Evolutionary conservation across 2,329 filamentous ascomycete species (phyloP).

Genomic region (Orbilia javanica): DNA sequence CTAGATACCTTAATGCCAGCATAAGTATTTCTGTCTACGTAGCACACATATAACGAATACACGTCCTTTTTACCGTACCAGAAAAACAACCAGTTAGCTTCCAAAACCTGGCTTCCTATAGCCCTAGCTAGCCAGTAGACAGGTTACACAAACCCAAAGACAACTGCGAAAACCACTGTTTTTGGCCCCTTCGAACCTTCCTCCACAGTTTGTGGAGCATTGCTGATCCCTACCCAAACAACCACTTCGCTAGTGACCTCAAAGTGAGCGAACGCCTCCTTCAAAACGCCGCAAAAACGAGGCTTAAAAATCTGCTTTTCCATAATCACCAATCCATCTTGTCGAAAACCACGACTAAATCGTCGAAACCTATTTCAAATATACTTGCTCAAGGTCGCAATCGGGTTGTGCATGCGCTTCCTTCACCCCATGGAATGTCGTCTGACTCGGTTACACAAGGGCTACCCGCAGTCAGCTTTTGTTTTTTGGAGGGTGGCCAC

Average conservation of each 20-base stretch:
- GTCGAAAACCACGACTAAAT: not conserved
- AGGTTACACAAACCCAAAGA: not conserved
- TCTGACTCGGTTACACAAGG: conserved; percentile 55
- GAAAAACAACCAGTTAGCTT: too few species aligned
- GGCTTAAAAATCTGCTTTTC: conserved; percentile 55
- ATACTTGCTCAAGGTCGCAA: conserved; percentile 33
- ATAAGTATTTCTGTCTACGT: too few species aligned
- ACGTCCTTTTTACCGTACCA: too few species aligned
- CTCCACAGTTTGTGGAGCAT: conserved; percentile 21
- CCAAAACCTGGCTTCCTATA: not conserved
- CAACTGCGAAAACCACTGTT: not conserved
- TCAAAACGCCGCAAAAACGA: conserved; percentile 52
- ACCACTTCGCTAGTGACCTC: conserved; percentile 16
- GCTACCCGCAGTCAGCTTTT: conserved; percentile 12
- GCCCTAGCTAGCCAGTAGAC: not conserved
- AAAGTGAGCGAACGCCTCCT: conserved; percentile 1
- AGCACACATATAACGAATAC: too few species aligned
- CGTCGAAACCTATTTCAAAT: conserved; percentile 14
- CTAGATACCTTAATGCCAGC: too few species aligned
- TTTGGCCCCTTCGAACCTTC: not conserved
- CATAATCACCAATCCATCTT: conserved; percentile 7
- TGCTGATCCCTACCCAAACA: conserved; percentile 50
- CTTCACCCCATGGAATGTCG: conserved; percentile 29
- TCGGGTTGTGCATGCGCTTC: conserved; percentile 39
- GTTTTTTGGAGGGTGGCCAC: conserved; percentile 1